Conservation (phyloP, 345 rosid species). For the Hevea brasiliensis region DNA sequence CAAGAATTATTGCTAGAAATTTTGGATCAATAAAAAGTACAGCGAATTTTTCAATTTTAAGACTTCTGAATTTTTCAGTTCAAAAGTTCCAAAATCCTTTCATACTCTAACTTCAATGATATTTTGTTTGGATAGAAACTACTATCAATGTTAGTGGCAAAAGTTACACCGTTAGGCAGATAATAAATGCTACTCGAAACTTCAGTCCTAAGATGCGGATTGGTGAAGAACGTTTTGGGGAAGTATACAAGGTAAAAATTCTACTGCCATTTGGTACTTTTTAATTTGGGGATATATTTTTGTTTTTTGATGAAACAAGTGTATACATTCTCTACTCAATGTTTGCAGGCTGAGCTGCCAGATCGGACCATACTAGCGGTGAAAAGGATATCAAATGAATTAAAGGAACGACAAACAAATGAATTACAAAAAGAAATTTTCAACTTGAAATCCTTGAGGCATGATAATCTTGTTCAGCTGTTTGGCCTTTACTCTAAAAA, state of each 20-base stretch:
- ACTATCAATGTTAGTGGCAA: not conserved
- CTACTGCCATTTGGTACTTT: too few relatives aligned
- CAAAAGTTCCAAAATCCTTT: too few relatives aligned
- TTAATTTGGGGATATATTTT: too few relatives aligned
- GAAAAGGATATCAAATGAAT: constrained; percentile 1
- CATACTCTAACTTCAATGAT: too few relatives aligned
- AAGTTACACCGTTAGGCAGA: constrained; percentile 7
- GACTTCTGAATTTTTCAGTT: too few relatives aligned
- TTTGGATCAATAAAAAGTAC: too few relatives aligned
- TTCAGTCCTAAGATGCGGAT: constrained; percentile 16
- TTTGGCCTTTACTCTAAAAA: constrained; percentile 6
- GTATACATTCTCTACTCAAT: not conserved
- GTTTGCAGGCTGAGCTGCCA: not conserved
- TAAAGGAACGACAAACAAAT: not conserved
- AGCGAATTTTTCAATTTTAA: too few relatives aligned
- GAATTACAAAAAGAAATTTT: constrained; percentile 6
- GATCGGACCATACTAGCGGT: not conserved
- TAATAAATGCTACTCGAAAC: constrained; percentile 23
- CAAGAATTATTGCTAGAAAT: not conserved
- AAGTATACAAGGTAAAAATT: not conserved
- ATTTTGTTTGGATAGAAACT: not conserved
- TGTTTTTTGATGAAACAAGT: too few relatives aligned
- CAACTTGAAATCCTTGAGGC: constrained; percentile 2
- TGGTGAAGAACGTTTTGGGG: constrained; percentile 4
- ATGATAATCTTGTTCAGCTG: constrained; percentile 15